These are phyloP conservation scores for Sporothrix pallida DNA, from an alignment of 2,329 filamentous ascomycete genomes.

Conservation along the genomic window DNA sequence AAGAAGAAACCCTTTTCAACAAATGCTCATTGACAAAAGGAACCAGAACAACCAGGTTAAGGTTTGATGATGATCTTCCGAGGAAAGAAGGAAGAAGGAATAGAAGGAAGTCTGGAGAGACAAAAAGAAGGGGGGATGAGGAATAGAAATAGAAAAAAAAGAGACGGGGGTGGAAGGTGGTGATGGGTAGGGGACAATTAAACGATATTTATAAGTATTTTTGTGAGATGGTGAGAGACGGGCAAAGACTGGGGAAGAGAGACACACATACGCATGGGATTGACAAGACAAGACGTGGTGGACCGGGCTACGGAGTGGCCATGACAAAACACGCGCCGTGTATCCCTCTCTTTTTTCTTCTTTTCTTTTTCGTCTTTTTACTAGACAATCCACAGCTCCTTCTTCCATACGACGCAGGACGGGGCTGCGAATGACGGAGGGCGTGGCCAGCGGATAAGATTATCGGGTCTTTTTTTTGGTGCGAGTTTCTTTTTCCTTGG, in stretches of 20 bases:
- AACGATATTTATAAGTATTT: slow-evolving; percentile 24
- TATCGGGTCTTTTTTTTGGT: slow-evolving; percentile 6
- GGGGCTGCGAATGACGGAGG: slow-evolving; percentile 21
- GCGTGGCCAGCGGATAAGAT: slow-evolving; percentile 16
- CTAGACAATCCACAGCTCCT: neutral
- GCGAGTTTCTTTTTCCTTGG: neutral
- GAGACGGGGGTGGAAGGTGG: neutral
- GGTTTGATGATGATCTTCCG: slow-evolving; percentile 24
- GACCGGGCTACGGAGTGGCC: slow-evolving; percentile 10
- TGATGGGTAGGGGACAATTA: slow-evolving; percentile 21
- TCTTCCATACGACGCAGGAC: slow-evolving; percentile 19
- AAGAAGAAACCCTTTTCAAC: slow-evolving; percentile 23
- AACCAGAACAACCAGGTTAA: neutral
- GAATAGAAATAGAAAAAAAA: slow-evolving; percentile 28
- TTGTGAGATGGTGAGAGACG: neutral
- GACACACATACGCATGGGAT: slow-evolving; percentile 3
- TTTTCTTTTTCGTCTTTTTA: too few species aligned
- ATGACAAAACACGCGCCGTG: slow-evolving; percentile 9
- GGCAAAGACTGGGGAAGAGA: slow-evolving; percentile 17
- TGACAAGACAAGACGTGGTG: neutral
- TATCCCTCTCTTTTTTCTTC: neutral
- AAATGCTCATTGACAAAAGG: neutral
- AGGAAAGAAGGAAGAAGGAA: slow-evolving; percentile 7
- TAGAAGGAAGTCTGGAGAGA: slow-evolving; percentile 24
- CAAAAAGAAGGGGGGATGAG: slow-evolving; percentile 24